phyloP scores from a whole-genome alignment of 345 rosid species.

The Populus pruinosa region DNA sequence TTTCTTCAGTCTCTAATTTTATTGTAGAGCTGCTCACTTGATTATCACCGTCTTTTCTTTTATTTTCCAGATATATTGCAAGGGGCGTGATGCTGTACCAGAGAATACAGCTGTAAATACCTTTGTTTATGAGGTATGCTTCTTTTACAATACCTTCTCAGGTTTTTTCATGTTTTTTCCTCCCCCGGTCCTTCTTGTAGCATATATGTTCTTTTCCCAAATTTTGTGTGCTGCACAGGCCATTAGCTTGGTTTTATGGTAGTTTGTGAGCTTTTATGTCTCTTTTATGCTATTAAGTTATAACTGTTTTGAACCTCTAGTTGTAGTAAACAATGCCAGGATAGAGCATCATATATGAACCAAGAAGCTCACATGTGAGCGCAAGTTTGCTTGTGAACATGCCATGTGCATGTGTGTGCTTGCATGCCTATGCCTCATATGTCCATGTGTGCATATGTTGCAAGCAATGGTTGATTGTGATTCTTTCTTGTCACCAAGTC shows the following conservation, averaged over 20 bases:
- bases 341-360: background rate
- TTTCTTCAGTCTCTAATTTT: background rate
- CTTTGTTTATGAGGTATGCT: constrained; percentile 78
- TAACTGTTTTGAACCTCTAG: background rate
- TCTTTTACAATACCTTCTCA: background rate
- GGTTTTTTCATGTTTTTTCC: background rate
- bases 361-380: background rate
- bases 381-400: background rate
- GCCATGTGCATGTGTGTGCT: background rate
- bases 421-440: background rate
- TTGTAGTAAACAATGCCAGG: background rate
- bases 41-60: constrained; percentile 17
- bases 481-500: background rate
- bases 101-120: constrained; percentile 78
- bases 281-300: background rate
- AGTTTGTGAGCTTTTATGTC: background rate
- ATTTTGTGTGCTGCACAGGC: background rate
- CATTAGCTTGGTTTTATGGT: background rate
- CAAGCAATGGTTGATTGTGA: background rate
- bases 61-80: constrained; percentile 73
- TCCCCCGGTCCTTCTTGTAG: background rate
- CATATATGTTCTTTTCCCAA: background rate
- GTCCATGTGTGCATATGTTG: background rate
- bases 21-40: background rate
- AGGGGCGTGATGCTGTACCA: constrained; percentile 90